Conservation (phyloP, 257 asterid species). For the Handroanthus guayacan region DNA sequence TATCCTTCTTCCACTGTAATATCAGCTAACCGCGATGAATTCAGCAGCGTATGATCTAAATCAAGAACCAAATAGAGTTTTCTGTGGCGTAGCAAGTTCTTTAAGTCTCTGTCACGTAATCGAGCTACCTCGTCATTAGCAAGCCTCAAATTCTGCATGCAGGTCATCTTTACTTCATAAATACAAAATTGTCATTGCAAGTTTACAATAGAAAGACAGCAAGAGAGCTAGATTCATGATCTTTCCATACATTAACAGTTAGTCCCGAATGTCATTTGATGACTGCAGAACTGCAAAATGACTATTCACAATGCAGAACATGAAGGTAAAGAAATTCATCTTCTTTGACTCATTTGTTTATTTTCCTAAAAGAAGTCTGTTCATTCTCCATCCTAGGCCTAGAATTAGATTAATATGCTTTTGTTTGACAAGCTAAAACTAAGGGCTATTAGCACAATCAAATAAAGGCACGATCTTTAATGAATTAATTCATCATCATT, state of each 20-base stretch:
- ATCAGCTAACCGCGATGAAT: slow-evolving; percentile 69
- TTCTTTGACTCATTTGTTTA: neutral
- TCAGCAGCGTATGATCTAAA: slow-evolving; percentile 88
- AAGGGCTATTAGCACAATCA: slow-evolving; percentile 6
- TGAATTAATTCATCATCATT: neutral
- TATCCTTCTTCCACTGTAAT: slow-evolving; percentile 64
- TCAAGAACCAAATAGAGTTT: slow-evolving; percentile 85
- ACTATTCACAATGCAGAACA: neutral
- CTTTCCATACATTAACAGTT: neutral
- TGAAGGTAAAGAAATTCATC: neutral
- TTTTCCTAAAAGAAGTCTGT: neutral
- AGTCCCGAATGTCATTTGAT: neutral
- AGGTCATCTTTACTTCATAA: slow-evolving; percentile 22
- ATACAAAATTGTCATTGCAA: too few species aligned
- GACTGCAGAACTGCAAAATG: slow-evolving; percentile 1
- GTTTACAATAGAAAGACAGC: neutral
- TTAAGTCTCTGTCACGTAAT: slow-evolving; percentile 74
- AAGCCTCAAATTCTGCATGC: slow-evolving; percentile 78
- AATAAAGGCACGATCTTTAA: neutral
- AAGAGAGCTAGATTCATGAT: slow-evolving; percentile 3
- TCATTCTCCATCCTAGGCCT: slow-evolving; percentile 8
- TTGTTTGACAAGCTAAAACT: slow-evolving; percentile 11
- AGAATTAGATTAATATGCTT: neutral
- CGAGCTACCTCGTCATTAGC: slow-evolving; percentile 70
- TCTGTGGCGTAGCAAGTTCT: slow-evolving; percentile 56